Percentiles rank a stretch among this genome's conserved stretches.
phyloP scores from a whole-genome alignment of 1,284 basidiomycete genomes.

The Pisolithus thermaeus region DNA sequence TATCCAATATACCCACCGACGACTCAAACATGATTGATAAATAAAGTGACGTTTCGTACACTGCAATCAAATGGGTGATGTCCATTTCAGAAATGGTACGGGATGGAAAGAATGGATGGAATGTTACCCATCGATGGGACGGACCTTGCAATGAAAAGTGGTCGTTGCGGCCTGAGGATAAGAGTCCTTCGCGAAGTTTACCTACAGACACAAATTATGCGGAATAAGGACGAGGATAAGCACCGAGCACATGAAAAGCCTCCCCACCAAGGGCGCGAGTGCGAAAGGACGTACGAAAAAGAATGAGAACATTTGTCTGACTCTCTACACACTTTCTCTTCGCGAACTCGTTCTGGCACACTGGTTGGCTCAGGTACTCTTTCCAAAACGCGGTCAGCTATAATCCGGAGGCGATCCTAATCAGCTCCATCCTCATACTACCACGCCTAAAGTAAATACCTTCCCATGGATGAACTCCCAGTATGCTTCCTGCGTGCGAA shows the following conservation, averaged over 20 bases:
- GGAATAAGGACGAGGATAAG: conserved; percentile 4
- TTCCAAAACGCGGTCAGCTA: conserved; percentile 45
- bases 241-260: neutral
- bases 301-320: conserved; percentile 61
- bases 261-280: too few relatives aligned
- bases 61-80: conserved; percentile 28
- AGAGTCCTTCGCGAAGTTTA: conserved; percentile 65
- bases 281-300: conserved; percentile 48
- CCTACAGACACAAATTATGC: conserved; percentile 34
- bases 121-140: conserved; percentile 6
- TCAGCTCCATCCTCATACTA: neutral
- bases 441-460: conserved; percentile 31
- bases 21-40: conserved; percentile 56
- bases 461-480: conserved; percentile 56
- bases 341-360: conserved; percentile 23
- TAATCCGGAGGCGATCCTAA: conserved; percentile 5
- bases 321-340: conserved; percentile 41
- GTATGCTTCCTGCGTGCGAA: conserved; percentile 56
- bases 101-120: neutral
- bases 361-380: conserved; percentile 6
- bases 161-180: conserved; percentile 52
- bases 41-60: conserved; percentile 66
- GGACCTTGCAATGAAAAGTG: conserved; percentile 59
- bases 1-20: conserved; percentile 37
- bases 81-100: neutral